Base-by-base conservation (phyloP, 257 asterid genomes). In the Avicennia marina region DNA sequence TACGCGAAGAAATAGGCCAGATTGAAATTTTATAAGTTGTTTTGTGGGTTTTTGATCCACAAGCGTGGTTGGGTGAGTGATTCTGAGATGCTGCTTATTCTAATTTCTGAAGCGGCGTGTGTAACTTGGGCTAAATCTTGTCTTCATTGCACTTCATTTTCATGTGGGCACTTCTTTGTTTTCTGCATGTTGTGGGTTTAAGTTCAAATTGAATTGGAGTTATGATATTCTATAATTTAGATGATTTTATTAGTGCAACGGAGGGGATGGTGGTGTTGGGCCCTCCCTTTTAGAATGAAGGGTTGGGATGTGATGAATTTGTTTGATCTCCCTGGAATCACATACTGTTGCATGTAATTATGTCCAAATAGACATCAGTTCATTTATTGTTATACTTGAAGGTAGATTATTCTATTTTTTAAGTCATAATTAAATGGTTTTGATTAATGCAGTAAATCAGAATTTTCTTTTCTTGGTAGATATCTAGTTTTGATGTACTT, bases 111-210 rank as follows among this genome's bases (percentile, higher is more conserved):
- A 63, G 33, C 51, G 63, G 33, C 26, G 26, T 69, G 20, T 68
- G 71, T 60, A 45, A 65, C 71, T 73, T 56, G 24, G 68, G 72
- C 76, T 73, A 59, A 38, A 70, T 80, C 53, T 55, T 16, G 49
- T 49, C 61, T 64, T 36, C 43, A 36, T 49, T 67, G 21, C 29
- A 53, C 58, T 54, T 66, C 47, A 49, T 56, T 63, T 47, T 63
- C 33, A 49, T 60, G 62, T 69, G 78, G 78, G 72, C 46, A 13
- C 56, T 65, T 54, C 62, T 77, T 66, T 59, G 51, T 71, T 73
- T 53, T 25, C 56, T 47, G 60, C 46, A 56, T 63, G 54, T 8
- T 56, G 40, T 42, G 74, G 63, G 65, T 62, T 69, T 69, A 11
- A 44, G 58, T 22, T 17, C 36, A 24, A 17, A 33, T 40, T 51